These are phyloP conservation scores for Chloropicon primus DNA, from an alignment of 139 green algal genomes.

Conservation along the genomic window DNA sequence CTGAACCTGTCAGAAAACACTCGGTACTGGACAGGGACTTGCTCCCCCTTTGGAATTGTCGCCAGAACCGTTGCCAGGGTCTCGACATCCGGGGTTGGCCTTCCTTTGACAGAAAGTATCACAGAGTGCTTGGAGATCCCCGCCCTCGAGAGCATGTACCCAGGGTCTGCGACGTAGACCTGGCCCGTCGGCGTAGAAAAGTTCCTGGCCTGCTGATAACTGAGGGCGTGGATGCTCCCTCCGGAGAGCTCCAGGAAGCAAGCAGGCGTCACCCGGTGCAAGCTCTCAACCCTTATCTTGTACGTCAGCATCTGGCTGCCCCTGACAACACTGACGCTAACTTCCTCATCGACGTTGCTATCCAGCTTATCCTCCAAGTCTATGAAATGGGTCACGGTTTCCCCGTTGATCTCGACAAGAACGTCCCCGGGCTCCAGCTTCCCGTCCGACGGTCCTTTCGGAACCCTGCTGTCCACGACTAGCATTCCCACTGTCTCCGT, in stretches of 20 bases:
- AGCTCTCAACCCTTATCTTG: constrained; percentile 43
- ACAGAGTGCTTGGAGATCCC: constrained; percentile 64
- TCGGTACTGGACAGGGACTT: constrained; percentile 60
- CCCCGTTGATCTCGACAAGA: constrained; percentile 44
- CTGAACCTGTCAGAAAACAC: constrained; percentile 32
- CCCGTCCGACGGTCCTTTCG: constrained; percentile 47
- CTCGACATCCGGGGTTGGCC: constrained; percentile 46
- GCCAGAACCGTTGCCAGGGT: constrained; percentile 23
- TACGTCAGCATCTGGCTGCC: constrained; percentile 31
- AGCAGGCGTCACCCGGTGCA: constrained; percentile 63
- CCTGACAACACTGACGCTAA: constrained; percentile 43
- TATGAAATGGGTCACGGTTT: constrained; percentile 59
- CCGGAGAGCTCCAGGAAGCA: constrained; percentile 65
- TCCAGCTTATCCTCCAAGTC: constrained; percentile 67
- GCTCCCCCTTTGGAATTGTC: constrained; percentile 31
- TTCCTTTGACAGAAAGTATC: constrained; percentile 46
- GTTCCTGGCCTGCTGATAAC: constrained; percentile 82
- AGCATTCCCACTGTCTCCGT: constrained; percentile 61
- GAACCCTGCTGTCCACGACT: constrained; percentile 70
- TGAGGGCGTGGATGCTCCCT: constrained; percentile 58
- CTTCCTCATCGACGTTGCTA: constrained; percentile 21
- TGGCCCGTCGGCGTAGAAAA: constrained; percentile 36
- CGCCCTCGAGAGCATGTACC: constrained; percentile 31
- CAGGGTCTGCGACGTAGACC: constrained; percentile 74
- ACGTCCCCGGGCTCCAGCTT: constrained; percentile 71